Evolutionary conservation across 2,329 filamentous ascomycete genomes (phyloP).

Genomic region (Sporothrix pseudoabietina): DNA sequence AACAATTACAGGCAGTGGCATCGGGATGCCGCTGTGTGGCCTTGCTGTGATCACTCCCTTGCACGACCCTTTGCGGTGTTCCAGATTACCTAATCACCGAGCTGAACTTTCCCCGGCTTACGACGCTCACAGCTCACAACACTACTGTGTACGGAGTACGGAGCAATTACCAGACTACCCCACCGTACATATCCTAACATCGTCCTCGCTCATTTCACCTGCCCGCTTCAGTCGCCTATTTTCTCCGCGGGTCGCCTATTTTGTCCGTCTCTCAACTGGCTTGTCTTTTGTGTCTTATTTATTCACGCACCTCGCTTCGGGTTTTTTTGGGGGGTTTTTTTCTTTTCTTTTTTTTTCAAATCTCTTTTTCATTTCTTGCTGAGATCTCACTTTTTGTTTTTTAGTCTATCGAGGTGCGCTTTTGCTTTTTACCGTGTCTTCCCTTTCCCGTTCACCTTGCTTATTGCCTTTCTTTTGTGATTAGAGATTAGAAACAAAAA

Average conservation of each 20-base stretch:
- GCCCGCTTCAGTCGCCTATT: background rate
- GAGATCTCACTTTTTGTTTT: background rate
- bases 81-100: background rate
- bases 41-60: no score
- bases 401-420: background rate
- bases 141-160: no score
- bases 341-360: background rate
- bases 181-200: background rate
- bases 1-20: no score
- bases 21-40: no score
- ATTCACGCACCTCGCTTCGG: background rate
- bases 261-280: constrained; percentile 1
- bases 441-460: constrained; percentile 10
- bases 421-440: background rate
- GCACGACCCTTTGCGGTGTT: background rate
- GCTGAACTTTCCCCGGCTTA: no score
- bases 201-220: background rate
- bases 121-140: no score
- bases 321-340: no score
- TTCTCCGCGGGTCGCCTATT: constrained; percentile 4
- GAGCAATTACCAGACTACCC: no score
- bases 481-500: background rate
- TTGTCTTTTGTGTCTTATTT: background rate
- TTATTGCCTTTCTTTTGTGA: background rate
- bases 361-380: background rate